Conservation (phyloP, 805 yeast genomes). For the Yueomyces sinensis region DNA sequence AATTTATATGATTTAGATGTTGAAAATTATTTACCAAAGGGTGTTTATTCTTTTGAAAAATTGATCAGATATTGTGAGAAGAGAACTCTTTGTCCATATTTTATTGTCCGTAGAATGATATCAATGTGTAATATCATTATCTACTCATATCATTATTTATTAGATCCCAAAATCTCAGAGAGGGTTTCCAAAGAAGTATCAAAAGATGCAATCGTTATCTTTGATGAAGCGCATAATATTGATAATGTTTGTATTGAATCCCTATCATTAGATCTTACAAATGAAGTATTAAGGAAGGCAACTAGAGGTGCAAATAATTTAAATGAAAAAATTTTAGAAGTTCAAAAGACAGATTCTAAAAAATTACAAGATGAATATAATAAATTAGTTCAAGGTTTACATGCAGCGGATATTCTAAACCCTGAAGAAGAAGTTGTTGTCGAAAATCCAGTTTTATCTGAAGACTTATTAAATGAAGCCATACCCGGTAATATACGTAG, state of each 20-base stretch:
- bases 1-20: conserved; percentile 79
- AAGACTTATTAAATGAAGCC: conserved; percentile 80
- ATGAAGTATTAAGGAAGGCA: conserved; percentile 76
- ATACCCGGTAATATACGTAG: conserved; percentile 94
- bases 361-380: conserved; percentile 85
- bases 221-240: conserved; percentile 97
- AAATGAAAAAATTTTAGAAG: conserved; percentile 71
- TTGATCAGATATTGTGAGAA: conserved; percentile 64
- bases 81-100: conserved; percentile 85
- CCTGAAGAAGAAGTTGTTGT: conserved; percentile 45
- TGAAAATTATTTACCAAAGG: conserved; percentile 77
- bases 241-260: conserved; percentile 98
- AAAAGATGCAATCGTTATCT: conserved; percentile 84
- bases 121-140: conserved; percentile 86
- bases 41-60: conserved; percentile 89
- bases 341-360: conserved; percentile 69
- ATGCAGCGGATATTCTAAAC: conserved; percentile 61
- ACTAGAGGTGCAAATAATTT: conserved; percentile 74
- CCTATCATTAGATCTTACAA: conserved; percentile 79
- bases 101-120: conserved; percentile 96
- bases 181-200: conserved; percentile 87
- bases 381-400: conserved; percentile 75
- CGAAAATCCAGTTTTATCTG: conserved; percentile 78
- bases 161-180: conserved; percentile 95
- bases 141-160: conserved; percentile 88